phyloP scores from a whole-genome alignment of 768 basidiomycete species.

The Boletus sp. region DNA sequence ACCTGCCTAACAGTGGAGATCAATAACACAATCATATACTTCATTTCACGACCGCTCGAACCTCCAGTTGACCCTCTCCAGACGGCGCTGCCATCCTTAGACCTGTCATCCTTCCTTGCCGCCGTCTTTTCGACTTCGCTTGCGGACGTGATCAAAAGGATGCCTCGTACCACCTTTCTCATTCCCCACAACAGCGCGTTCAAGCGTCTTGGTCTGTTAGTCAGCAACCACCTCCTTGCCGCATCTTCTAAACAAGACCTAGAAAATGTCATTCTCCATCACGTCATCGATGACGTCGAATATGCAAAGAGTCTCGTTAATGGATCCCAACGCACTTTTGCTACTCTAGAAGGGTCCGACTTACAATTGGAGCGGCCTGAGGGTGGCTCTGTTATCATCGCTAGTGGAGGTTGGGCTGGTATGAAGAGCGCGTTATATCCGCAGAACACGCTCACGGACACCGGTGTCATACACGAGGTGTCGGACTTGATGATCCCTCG shows the following conservation, averaged over 20 bases:
- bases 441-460: slow-evolving; percentile 75
- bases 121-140: slow-evolving; percentile 85
- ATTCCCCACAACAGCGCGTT: slow-evolving; percentile 92
- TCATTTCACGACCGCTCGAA: slow-evolving; percentile 77
- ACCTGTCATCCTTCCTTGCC: slow-evolving; percentile 88
- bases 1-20: slow-evolving; percentile 52
- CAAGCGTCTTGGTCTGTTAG: slow-evolving; percentile 76
- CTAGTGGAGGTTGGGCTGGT: slow-evolving; percentile 79
- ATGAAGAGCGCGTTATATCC: slow-evolving; percentile 60
- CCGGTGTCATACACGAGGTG: slow-evolving; percentile 89
- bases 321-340: slow-evolving; percentile 69
- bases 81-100: slow-evolving; percentile 77
- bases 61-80: slow-evolving; percentile 82
- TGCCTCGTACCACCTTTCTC: slow-evolving; percentile 75
- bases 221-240: slow-evolving; percentile 82
- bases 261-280: slow-evolving; percentile 83
- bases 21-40: slow-evolving; percentile 83
- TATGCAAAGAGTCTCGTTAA: slow-evolving; percentile 63
- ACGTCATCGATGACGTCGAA: slow-evolving; percentile 71
- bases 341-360: slow-evolving; percentile 84
- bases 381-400: slow-evolving; percentile 45
- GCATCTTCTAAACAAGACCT: slow-evolving; percentile 78
- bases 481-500: slow-evolving; percentile 85
- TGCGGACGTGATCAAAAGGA: slow-evolving; percentile 61
- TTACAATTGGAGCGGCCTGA: slow-evolving; percentile 66